Base-by-base conservation (phyloP, 2,329 filamentous ascomycete genomes). In the Coleophoma eucalyptorum region DNA sequence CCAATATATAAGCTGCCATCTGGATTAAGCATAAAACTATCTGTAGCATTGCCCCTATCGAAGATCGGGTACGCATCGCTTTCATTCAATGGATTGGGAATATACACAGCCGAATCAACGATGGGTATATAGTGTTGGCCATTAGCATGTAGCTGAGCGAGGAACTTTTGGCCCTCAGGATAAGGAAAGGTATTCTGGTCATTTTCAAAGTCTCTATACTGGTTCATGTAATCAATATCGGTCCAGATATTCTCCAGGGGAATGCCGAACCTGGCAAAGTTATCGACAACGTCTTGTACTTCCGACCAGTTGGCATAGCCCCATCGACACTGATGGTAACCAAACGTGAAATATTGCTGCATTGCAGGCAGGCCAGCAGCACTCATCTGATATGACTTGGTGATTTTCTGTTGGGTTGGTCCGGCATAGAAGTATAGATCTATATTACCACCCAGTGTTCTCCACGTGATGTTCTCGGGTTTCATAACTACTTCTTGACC, bases 271-370 rank as follows among this genome's bases (percentile, higher is more conserved):
- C 74, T 72, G 34, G 76, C 79, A 67, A 89, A 89, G 65, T 81
- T 84, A 53, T 81, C 78, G 5, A 89, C 77, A 1, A 89, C 84
- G 46, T 83, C 79, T 55, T 86, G 77, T 3, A 90, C 63, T 26
- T 81, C 75, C 1, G 80, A 79, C 82, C 86, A 90, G 60, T 89
- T 90, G 37, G 77, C 72, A 65, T 94, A 94, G 1, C 89, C 90
- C 84, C 89, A 94, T 52, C 88, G 79, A 60, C 89, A 93, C 65
- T 95, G 89, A 57, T 95, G 90, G 64, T 79, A 93, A 1, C 90
- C 90, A 53, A 95, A 82, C 0, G 85, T 83, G 76, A 83, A 93
- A 70, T 94, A 94, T 58, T 88, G 84, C 63, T 92, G 86, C 81
- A 93, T 84, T 0, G 84, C 84, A 1, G 89, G 89, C 5, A 89